Conservation (phyloP, 2,329 filamentous ascomycete genomes). For the Ophiostoma ulmi region DNA sequence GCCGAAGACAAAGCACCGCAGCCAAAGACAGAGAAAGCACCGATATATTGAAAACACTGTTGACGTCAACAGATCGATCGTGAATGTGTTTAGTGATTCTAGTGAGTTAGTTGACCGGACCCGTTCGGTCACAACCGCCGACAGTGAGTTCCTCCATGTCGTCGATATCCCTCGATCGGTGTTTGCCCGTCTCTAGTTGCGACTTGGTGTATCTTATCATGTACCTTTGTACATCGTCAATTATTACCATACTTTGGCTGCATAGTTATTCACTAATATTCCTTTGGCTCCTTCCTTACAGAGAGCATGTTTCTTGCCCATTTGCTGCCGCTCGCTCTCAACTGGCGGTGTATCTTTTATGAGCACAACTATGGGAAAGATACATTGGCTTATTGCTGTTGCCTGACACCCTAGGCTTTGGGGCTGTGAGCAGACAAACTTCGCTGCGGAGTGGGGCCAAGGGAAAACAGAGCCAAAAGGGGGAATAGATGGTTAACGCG, state of each 20-base stretch:
- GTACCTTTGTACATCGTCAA: no score
- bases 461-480: constrained; percentile 13
- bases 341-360: constrained; percentile 14
- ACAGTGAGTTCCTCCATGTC: neutral
- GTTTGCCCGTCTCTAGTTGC: neutral
- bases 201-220: neutral
- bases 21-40: neutral
- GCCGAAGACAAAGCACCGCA: neutral
- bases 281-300: neutral
- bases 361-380: neutral
- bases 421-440: constrained; percentile 21
- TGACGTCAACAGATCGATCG: neutral
- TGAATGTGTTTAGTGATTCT: neutral
- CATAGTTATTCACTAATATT: no score
- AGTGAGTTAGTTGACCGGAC: neutral
- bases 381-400: constrained; percentile 18
- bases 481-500: neutral
- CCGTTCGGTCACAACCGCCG: neutral
- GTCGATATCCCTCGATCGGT: neutral
- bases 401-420: constrained; percentile 17
- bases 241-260: no score
- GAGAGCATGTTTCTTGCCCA: neutral
- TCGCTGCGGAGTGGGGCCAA: constrained; percentile 13
- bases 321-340: neutral
- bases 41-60: neutral